Evolutionary conservation across 768 basidiomycete genomes (phyloP).

Genomic region (Aureoboletus auriporus): DNA sequence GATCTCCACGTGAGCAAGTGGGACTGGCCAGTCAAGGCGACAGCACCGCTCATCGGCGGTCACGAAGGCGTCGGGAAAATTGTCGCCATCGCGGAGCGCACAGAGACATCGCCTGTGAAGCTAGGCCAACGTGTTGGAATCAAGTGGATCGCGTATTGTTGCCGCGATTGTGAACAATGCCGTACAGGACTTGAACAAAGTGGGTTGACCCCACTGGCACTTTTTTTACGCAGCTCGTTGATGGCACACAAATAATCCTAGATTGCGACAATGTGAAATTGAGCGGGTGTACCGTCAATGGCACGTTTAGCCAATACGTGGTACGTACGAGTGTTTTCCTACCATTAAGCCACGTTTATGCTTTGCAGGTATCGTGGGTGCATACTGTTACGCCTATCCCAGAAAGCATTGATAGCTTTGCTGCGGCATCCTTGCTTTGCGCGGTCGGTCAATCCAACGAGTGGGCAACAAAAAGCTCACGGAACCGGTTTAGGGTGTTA

Average conservation of each 20-base stretch:
- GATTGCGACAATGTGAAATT: constrained; percentile 58
- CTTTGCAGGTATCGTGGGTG: constrained; percentile 57
- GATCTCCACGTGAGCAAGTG: constrained; percentile 72
- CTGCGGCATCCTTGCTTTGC: constrained; percentile 73
- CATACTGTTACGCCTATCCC: constrained; percentile 80
- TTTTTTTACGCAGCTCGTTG: neutral
- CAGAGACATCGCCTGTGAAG: constrained; percentile 55
- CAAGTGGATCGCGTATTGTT: constrained; percentile 76
- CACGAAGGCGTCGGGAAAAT: constrained; percentile 83
- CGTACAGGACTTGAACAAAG: constrained; percentile 73
- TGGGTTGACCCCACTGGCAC: constrained; percentile 25
- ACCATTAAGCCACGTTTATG: neutral
- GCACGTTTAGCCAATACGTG: constrained; percentile 71
- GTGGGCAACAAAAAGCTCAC: neutral
- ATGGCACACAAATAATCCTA: constrained; percentile 16
- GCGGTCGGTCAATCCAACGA: constrained; percentile 39
- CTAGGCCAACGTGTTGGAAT: constrained; percentile 80
- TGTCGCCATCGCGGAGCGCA: constrained; percentile 73
- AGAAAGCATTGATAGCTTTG: constrained; percentile 55
- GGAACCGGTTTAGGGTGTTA: constrained; percentile 53
- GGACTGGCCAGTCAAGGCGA: constrained; percentile 78
- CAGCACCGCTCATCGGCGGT: constrained; percentile 69
- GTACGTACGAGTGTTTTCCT: constrained; percentile 28
- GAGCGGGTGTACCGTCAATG: constrained; percentile 73
- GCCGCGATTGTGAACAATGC: constrained; percentile 74